Evolutionary conservation across 208 protist species (phyloP).

Genomic region (Leishmania amazonensis): DNA sequence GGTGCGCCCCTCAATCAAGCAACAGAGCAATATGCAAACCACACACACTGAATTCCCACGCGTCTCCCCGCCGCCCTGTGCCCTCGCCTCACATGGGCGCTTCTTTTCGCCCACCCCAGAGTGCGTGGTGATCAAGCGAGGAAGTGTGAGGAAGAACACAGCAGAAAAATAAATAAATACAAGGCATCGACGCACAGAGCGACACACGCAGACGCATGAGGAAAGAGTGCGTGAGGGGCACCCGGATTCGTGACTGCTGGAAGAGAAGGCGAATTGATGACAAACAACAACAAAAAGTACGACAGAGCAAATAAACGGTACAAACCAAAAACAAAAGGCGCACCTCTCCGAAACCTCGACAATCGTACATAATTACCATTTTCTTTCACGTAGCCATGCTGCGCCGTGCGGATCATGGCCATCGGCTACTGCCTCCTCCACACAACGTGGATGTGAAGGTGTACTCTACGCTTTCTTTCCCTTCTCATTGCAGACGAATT

Average conservation of each 20-base stretch:
- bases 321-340: not conserved
- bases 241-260: not conserved
- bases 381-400: not conserved
- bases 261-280: not conserved
- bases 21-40: not conserved
- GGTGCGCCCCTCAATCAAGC: not conserved
- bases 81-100: not conserved
- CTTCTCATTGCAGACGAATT: not conserved
- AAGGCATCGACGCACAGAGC: not conserved
- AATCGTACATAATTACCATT: not conserved
- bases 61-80: not conserved
- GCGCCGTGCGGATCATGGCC: not conserved
- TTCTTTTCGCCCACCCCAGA: not conserved
- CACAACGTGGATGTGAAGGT: not conserved
- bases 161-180: not conserved
- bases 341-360: not conserved
- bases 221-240: not conserved
- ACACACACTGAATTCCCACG: not conserved
- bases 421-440: not conserved
- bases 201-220: conserved; percentile 1
- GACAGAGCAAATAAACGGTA: not conserved
- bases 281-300: not conserved
- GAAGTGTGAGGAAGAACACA: not conserved
- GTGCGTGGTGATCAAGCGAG: not conserved
- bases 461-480: not conserved